Base-by-base conservation (phyloP, 2,329 filamentous ascomycete genomes). In the Parascedosporium putredinis region DNA sequence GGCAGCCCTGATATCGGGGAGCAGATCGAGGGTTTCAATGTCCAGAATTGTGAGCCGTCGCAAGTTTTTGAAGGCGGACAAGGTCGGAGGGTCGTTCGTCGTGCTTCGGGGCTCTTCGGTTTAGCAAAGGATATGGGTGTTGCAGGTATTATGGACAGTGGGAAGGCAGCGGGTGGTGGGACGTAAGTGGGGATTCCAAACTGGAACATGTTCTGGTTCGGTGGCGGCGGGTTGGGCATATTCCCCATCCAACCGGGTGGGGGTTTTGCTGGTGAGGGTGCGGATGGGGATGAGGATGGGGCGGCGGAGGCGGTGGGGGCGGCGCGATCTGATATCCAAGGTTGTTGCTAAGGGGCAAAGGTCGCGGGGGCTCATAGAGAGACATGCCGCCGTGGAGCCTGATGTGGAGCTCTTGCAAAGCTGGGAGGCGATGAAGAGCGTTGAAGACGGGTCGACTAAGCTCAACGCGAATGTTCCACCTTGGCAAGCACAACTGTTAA, bases 391-490 rank as follows among this genome's bases (percentile, higher is more conserved):
- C 66, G 53, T 82, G 79, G 62, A 83, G 69, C 50, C 80, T 74
- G 40, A 84, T 58, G 54, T 80, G 75, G 10, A 84, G 57, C 52
- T 74, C 64, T 50, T 70, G 69, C 24, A 84, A 66, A 5, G 72
- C 67, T 16, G 64, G 53, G 50, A 81, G 76, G 29, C 68, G 62
- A 58, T 81, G 79, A 9, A 84, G 65, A 29, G 71, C 70, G 51
- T 69, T 69, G 62, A 79, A 83, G 4, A 83, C 71, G 1, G 71
- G 71, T 5, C 76, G 68, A 58, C 74, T 79, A 8, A 84, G 68
- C 59, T 83, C 79, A 50, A 84, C 74, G 5, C 78, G 72, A 49
- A 83, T 76, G 58, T 83, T 80, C 80, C 80, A 84, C 54, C 75
- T 80, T n/a, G n/a, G n/a, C n/a, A n/a, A n/a, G n/a, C n/a, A n/a